Percentiles rank a stretch among this genome's conserved stretches.
Evolutionary conservation across 345 rosid genomes (phyloP).

Genomic region (Gossypium ekmanianum): DNA sequence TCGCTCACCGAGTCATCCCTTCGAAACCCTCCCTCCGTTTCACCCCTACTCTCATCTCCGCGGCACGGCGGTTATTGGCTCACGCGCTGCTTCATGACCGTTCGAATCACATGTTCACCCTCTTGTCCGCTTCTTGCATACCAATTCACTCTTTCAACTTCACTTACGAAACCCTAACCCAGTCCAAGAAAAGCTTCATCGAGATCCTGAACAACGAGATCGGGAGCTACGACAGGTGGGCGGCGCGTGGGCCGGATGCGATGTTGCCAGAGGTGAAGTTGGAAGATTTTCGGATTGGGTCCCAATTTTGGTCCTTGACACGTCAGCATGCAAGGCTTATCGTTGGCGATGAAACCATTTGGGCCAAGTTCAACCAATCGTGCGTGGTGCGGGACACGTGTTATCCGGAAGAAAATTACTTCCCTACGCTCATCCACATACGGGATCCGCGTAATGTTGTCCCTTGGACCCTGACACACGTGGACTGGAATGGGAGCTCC

Average conservation of each 20-base stretch:
- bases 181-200: constrained; percentile 58
- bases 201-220: constrained; percentile 57
- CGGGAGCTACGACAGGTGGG: constrained; percentile 61
- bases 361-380: constrained; percentile 58
- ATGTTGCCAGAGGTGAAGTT: constrained; percentile 73
- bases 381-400: constrained; percentile 54
- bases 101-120: constrained; percentile 55
- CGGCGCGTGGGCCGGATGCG: constrained; percentile 63
- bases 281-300: constrained; percentile 72
- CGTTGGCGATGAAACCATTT: constrained; percentile 49
- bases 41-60: constrained; percentile 61
- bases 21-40: constrained; percentile 47
- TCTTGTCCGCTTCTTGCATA: constrained; percentile 65
- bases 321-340: constrained; percentile 65
- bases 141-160: constrained; percentile 65
- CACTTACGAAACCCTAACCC: constrained; percentile 36
- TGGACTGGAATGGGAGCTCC: constrained; percentile 51
- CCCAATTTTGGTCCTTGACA: constrained; percentile 78
- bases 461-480: constrained; percentile 71
- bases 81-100: constrained; percentile 66
- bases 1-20: constrained; percentile 44
- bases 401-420: constrained; percentile 73
- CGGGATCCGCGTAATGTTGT: constrained; percentile 50
- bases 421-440: constrained; percentile 67
- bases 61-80: constrained; percentile 66